Base-by-base conservation (phyloP, 257 asterid species). In the Cruciata laevipes region DNA sequence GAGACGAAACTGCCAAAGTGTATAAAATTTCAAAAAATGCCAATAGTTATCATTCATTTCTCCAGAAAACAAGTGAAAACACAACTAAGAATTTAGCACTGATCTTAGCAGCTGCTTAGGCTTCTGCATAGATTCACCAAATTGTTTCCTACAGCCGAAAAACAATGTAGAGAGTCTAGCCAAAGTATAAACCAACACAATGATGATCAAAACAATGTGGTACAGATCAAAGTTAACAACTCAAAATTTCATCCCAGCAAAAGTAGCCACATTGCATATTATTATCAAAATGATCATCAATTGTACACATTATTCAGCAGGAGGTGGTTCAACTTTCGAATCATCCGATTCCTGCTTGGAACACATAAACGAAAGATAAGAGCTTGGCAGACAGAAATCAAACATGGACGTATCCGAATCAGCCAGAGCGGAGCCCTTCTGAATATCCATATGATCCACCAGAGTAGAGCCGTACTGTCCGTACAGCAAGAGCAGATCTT, bases 401-500 rank as follows among this genome's bases (percentile, higher is more conserved):
- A 62, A 62, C 23, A 62, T 51, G 30, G 66, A 62, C 13, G 66
- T 4, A 13, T 62, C 66, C 18, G 66, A 62, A 13, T 35, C 66
- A 33, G 24, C 51, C 18, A 62, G 21, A 62, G 17, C 40, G 8
- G 66, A 7, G 35, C 51, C 66, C 51, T 62, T 62, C 20, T 62
- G 51, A n/a, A 62, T 35, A 62, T 62, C 66, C 49, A 62, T 35
- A n/a, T 62, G 66, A 62, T 62, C 66, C 8, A 62, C 66, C 51
- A 62, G 40, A 62, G 49, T 62, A 35, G 66, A 62, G 0, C 66
- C 66, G 31, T 62, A 62, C 38, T 62, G 49, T 9, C 66, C 66
- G 40, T 62, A 62, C 51, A 62, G 30, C 24, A 62, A 62, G 40
- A 62, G 66, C 66, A 62, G 51, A 62, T 62, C 66, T 35, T 62